Evolutionary conservation across 768 basidiomycete species (phyloP), one percentile per base, ranked within the genome.

Genomic region (Tulasnella sp.): DNA sequence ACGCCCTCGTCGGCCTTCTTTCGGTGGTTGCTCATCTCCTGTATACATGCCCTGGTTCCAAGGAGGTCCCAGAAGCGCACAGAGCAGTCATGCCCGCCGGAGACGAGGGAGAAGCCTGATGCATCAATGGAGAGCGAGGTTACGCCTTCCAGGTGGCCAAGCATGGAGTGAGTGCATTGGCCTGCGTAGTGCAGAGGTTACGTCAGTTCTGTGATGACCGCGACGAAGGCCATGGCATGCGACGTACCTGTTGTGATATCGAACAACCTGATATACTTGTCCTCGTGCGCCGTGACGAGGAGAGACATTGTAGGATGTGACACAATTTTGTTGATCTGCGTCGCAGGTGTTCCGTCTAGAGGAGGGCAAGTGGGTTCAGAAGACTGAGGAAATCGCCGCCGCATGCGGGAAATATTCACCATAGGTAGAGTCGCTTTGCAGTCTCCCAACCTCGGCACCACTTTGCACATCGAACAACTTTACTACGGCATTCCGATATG

Each of bases 21-120:
- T 49, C 95, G 81, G 73, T 98, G 96, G 38, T 80, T 81, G 30
- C 88, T 85, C 61, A 88, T 80, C 71, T 98, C 96, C 67, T 98
- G 94, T 13, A 91, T 73, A 69, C 92, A 95, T 47, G 84, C 79
- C 41, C 81, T 80, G 56, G 84, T 78, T 62, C 84, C 84, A 34
- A 89, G 80, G 51, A 97, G 72, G 70, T 95, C 90, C 96, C 96
- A 99, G 73, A 96, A 86, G 24, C 94, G 87, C 38, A 91, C 75
- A 15, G 91, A 94, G 69, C 93, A 93, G 69, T 98, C 96, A 70
- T 95, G 91, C 58, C 88, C 87, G 42, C 85, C 88, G 1, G 94
- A 91, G 3, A 91, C 86, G 51, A 99, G 80, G 4, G 84, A 83
- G 67, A 90, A 90, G 4, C 88, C 89, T 1, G 93, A 79, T 0